phyloP scores from a whole-genome alignment of 768 basidiomycete species.

The Nevesoporus exiguus region DNA sequence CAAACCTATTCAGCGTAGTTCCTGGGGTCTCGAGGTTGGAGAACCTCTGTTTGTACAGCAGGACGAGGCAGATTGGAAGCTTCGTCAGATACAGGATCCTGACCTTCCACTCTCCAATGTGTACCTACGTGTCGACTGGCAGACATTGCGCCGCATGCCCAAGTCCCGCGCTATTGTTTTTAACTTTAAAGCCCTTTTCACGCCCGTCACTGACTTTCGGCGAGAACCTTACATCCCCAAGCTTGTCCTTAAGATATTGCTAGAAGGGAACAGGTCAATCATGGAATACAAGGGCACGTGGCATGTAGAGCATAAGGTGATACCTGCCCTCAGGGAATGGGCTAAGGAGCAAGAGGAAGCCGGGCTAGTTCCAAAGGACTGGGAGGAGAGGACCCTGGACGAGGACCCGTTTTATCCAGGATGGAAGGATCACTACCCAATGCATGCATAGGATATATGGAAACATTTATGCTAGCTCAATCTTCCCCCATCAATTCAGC shows the following conservation, averaged over 20 bases:
- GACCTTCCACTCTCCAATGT: slow-evolving; percentile 40
- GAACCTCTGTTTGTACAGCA: slow-evolving; percentile 45
- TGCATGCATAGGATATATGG: slow-evolving; percentile 9
- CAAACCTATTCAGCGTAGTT: slow-evolving; percentile 51
- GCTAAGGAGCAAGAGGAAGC: slow-evolving; percentile 46
- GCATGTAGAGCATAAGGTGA: slow-evolving; percentile 40
- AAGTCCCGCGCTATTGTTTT: slow-evolving; percentile 47
- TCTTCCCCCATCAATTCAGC: slow-evolving; percentile 66
- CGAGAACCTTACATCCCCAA: slow-evolving; percentile 47
- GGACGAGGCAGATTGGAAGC: slow-evolving; percentile 35
- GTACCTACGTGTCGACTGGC: slow-evolving; percentile 52
- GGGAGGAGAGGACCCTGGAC: slow-evolving; percentile 47
- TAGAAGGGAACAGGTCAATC: slow-evolving; percentile 38
- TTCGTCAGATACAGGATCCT: slow-evolving; percentile 33
- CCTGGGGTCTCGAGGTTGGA: slow-evolving; percentile 51
- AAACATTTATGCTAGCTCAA: slow-evolving; percentile 2
- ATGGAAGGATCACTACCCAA: slow-evolving; percentile 34
- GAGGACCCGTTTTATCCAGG: slow-evolving; percentile 52
- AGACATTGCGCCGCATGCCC: slow-evolving; percentile 49
- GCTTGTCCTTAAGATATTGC: slow-evolving; percentile 42
- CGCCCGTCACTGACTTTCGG: slow-evolving; percentile 41
- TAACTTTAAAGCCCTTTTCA: slow-evolving; percentile 54
- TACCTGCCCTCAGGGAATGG: slow-evolving; percentile 47
- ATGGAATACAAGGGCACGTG: slow-evolving; percentile 43
- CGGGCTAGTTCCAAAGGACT: slow-evolving; percentile 44